phyloP scores from a whole-genome alignment of 2,329 filamentous ascomycete genomes.

The Aspergillus cejpii region DNA sequence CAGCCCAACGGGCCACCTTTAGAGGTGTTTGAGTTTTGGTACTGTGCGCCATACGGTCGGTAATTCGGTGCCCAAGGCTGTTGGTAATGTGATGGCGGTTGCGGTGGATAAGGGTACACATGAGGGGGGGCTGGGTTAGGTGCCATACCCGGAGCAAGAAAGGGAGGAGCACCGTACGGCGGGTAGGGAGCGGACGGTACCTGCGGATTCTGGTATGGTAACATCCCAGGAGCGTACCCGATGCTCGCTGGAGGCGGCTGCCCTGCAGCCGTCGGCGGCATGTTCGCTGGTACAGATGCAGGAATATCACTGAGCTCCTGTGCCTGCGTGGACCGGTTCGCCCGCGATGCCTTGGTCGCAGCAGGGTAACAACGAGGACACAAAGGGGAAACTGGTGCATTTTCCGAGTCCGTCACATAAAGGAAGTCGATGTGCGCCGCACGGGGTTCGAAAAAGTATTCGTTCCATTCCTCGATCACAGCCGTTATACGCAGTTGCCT shows the following conservation, averaged over 20 bases:
- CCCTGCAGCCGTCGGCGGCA: slow-evolving; percentile 5
- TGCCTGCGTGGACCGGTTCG: slow-evolving; percentile 10
- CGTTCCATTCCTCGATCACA: slow-evolving; percentile 41
- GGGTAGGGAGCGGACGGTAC: slow-evolving; percentile 12
- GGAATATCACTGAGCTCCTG: slow-evolving; percentile 9
- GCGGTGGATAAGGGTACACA: slow-evolving; percentile 21
- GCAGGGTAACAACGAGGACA: slow-evolving; percentile 39
- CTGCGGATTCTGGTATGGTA: slow-evolving; percentile 12
- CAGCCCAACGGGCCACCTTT: slow-evolving; percentile 30
- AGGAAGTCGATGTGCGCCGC: slow-evolving; percentile 29
- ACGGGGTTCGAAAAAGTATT: slow-evolving; percentile 37
- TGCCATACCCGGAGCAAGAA: slow-evolving; percentile 8
- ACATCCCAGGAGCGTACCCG: slow-evolving; percentile 8
- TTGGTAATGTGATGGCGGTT: slow-evolving; percentile 17
- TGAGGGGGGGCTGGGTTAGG: slow-evolving; percentile 12
- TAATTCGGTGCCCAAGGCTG: slow-evolving; percentile 26
- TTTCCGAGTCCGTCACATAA: slow-evolving; percentile 31
- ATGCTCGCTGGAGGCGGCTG: slow-evolving; percentile 6
- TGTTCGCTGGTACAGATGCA: slow-evolving; percentile 1
- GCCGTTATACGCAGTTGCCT: slow-evolving; percentile 34
- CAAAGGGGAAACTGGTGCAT: slow-evolving; percentile 31
- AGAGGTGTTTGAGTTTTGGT: slow-evolving; percentile 13
- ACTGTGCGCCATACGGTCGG: slow-evolving; percentile 20
- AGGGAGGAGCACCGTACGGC: slow-evolving; percentile 20
- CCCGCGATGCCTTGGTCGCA: slow-evolving; percentile 28